A percentile compares a stretch with the other conserved stretches of the same genome.
phyloP scores from a whole-genome alignment of 1,284 basidiomycete species.

The Heterobasidion annosum region DNA sequence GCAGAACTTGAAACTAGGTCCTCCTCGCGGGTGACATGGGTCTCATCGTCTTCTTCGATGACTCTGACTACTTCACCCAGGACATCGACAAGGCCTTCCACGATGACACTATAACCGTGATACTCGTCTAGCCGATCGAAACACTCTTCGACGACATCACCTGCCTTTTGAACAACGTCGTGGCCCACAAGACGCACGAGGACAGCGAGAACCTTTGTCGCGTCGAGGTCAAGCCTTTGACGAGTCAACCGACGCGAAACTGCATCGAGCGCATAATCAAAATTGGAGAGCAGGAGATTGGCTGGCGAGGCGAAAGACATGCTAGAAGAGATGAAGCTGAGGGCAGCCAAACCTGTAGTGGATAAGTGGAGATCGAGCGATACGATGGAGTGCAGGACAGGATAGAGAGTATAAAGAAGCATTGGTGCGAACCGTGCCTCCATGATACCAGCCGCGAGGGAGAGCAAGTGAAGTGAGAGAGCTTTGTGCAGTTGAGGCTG shows the following conservation, averaged over 20 bases:
- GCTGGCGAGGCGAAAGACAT: constrained; percentile 78
- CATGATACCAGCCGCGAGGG: constrained; percentile 58
- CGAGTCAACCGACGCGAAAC: constrained; percentile 75
- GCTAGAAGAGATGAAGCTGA: constrained; percentile 59
- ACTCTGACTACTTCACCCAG: constrained; percentile 68
- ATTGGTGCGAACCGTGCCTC: constrained; percentile 59
- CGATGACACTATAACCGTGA: constrained; percentile 81
- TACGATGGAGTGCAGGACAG: constrained; percentile 74
- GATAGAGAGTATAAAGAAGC: constrained; percentile 78
- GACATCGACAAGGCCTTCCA: constrained; percentile 85
- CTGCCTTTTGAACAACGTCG: constrained; percentile 78
- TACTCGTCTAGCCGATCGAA: constrained; percentile 91
- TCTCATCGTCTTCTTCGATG: constrained; percentile 47
- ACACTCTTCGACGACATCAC: constrained; percentile 90
- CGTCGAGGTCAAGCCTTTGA: constrained; percentile 70
- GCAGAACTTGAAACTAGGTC: not conserved
- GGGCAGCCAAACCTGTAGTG: constrained; percentile 59
- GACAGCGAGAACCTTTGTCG: constrained; percentile 71
- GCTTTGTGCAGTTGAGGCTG: constrained; percentile 50
- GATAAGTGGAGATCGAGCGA: constrained; percentile 61
- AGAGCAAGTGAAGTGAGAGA: constrained; percentile 64
- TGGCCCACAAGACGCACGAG: constrained; percentile 80
- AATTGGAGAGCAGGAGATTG: constrained; percentile 84
- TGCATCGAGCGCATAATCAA: constrained; percentile 88
- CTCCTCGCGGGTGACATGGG: constrained; percentile 8